A percentile compares a stretch with the other conserved stretches of the same genome.
Evolutionary conservation across 352 stramenopile genomes (phyloP).

Genomic region (Phytopythium chamaehyphon): DNA sequence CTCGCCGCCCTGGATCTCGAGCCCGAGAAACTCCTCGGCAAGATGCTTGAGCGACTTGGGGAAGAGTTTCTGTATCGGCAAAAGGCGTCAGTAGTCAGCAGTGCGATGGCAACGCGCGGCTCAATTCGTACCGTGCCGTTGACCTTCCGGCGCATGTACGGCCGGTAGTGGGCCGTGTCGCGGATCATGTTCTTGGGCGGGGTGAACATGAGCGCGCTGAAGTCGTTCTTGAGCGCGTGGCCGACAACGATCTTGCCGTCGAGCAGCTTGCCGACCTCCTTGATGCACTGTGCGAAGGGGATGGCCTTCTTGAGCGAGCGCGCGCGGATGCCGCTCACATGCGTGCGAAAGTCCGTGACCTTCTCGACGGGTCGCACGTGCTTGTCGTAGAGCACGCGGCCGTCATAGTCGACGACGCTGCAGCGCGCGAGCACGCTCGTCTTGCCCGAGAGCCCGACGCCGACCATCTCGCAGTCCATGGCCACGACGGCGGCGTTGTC

Average conservation of each 20-base stretch:
- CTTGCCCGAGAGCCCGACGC: constrained; percentile 70
- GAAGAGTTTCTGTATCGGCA: constrained; percentile 63
- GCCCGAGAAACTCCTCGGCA: constrained; percentile 56
- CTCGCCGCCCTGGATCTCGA: constrained; percentile 76
- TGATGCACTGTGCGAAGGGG: constrained; percentile 71
- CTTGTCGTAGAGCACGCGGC: constrained; percentile 82
- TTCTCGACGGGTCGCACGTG: constrained; percentile 79
- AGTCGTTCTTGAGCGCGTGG: constrained; percentile 84
- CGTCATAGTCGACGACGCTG: constrained; percentile 85
- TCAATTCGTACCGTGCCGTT: constrained; percentile 65
- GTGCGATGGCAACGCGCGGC: too few relatives aligned
- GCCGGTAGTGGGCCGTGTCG: constrained; percentile 79
- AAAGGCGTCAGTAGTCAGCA: constrained; percentile 2
- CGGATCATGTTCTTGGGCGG: constrained; percentile 75
- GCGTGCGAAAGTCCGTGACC: constrained; percentile 84
- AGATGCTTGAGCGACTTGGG: constrained; percentile 81
- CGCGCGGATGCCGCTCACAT: constrained; percentile 80
- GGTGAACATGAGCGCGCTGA: constrained; percentile 84
- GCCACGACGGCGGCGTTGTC: constrained; percentile 69
- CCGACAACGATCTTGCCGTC: constrained; percentile 82
- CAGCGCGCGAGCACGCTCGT: constrained; percentile 80
- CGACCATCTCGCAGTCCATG: constrained; percentile 91
- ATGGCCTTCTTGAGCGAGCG: constrained; percentile 69
- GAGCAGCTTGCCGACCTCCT: constrained; percentile 78
- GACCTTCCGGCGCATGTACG: constrained; percentile 84